Conservation (phyloP, 2,329 filamentous ascomycete genomes). For the Sphaerulina musiva region DNA sequence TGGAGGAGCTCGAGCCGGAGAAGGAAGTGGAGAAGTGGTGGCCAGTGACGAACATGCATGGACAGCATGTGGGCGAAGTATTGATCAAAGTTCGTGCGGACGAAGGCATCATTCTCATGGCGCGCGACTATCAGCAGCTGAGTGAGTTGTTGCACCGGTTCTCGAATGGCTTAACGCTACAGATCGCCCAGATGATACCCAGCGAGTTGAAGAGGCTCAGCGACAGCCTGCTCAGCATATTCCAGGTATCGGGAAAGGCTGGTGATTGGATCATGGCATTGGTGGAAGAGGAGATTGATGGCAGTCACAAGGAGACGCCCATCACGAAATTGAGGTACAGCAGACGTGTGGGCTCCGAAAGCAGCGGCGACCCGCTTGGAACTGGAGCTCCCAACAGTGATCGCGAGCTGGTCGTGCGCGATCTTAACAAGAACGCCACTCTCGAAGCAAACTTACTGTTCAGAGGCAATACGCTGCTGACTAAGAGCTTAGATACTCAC, state of each 20-base stretch:
- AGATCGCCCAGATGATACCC: slow-evolving; percentile 73
- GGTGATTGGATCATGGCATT: slow-evolving; percentile 87
- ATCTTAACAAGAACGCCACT: slow-evolving; percentile 71
- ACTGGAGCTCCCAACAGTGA: slow-evolving; percentile 44
- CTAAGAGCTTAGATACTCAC: slow-evolving; percentile 87
- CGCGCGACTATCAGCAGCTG: slow-evolving; percentile 75
- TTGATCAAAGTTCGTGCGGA: slow-evolving; percentile 77
- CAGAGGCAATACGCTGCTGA: slow-evolving; percentile 87
- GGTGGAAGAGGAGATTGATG: slow-evolving; percentile 95
- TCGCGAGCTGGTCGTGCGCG: slow-evolving; percentile 64
- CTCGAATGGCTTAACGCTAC: slow-evolving; percentile 71
- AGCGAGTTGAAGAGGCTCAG: slow-evolving; percentile 72
- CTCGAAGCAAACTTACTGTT: slow-evolving; percentile 93
- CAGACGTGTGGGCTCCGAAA: slow-evolving; percentile 59
- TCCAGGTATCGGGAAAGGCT: slow-evolving; percentile 79
- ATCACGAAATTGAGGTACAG: slow-evolving; percentile 62
- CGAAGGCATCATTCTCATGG: slow-evolving; percentile 82
- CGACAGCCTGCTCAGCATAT: slow-evolving; percentile 86
- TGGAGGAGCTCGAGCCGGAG: slow-evolving; percentile 70
- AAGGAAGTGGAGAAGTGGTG: slow-evolving; percentile 82
- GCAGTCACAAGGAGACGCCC: slow-evolving; percentile 73
- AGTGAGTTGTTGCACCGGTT: slow-evolving; percentile 81
- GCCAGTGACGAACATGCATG: slow-evolving; percentile 68
- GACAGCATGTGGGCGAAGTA: slow-evolving; percentile 73
- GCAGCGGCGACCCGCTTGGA: slow-evolving; percentile 52